phyloP scores from a whole-genome alignment of 768 basidiomycete species.

The Pisolithus sp. region DNA sequence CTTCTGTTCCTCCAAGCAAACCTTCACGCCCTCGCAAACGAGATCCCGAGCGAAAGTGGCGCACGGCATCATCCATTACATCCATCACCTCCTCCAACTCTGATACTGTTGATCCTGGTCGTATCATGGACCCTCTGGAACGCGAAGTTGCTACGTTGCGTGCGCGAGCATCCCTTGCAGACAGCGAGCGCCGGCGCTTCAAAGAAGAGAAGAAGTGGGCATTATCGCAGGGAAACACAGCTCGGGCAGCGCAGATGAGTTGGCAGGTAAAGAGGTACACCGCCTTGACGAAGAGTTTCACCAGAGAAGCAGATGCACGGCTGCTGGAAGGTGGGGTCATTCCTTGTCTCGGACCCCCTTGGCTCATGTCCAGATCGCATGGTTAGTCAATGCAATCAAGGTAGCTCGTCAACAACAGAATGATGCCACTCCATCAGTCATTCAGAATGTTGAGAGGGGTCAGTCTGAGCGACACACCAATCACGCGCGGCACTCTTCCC shows the following conservation, averaged over 20 bases:
- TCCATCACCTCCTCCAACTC: constrained; percentile 66
- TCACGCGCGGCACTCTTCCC: constrained; percentile 20
- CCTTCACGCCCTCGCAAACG: constrained; percentile 23
- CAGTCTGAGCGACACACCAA: constrained; percentile 24
- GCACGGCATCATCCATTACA: constrained; percentile 32
- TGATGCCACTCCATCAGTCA: constrained; percentile 9
- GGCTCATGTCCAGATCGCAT: background rate
- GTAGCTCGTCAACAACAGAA: constrained; percentile 14
- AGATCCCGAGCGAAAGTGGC: constrained; percentile 26
- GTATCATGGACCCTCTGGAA: constrained; percentile 57
- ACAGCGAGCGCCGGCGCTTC: constrained; percentile 74
- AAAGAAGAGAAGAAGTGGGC: constrained; percentile 90
- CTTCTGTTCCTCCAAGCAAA: constrained; percentile 14
- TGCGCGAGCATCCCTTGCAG: constrained; percentile 73
- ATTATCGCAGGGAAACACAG: constrained; percentile 65
- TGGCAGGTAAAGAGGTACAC: constrained; percentile 82
- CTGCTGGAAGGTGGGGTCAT: constrained; percentile 51
- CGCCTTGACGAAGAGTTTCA: constrained; percentile 74
- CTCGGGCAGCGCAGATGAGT: constrained; percentile 71
- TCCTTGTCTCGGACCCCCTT: background rate
- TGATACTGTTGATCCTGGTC: constrained; percentile 53
- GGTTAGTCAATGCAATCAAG: constrained; percentile 23
- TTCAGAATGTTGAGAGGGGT: constrained; percentile 19
- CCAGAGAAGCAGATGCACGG: constrained; percentile 68
- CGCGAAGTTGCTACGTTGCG: constrained; percentile 71